These are phyloP conservation scores for Botrytis tulipae DNA, from an alignment of 2,329 filamentous ascomycete genomes.

Conservation along the genomic window DNA sequence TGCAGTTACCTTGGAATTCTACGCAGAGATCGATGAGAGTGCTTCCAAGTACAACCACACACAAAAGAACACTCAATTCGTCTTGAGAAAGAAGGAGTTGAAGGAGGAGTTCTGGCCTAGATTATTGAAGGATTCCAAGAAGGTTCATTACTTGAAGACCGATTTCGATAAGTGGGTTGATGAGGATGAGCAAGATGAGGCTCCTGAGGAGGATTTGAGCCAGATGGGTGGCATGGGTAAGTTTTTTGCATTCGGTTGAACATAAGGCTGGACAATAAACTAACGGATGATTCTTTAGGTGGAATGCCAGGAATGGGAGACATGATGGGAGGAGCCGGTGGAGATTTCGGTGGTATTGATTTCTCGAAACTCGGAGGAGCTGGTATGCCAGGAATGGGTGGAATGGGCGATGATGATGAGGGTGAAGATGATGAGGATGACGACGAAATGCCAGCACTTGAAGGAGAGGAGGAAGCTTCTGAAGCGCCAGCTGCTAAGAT, in stretches of 20 bases:
- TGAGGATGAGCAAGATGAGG: constrained; percentile 85
- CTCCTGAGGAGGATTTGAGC: constrained; percentile 71
- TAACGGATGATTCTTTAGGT: constrained; percentile 13
- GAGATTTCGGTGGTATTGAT: constrained; percentile 83
- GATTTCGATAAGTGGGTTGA: constrained; percentile 79
- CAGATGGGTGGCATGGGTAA: constrained; percentile 63
- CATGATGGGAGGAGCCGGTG: constrained; percentile 47
- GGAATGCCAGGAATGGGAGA: constrained; percentile 35
- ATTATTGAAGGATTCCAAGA: constrained; percentile 85
- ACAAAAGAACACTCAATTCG: constrained; percentile 80
- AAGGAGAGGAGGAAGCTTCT: constrained; percentile 55
- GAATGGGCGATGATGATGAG: constrained; percentile 52
- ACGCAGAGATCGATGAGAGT: constrained; percentile 80
- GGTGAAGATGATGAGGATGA: constrained; percentile 54
- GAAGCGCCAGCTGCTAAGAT: constrained; percentile 42
- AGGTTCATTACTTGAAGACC: constrained; percentile 94
- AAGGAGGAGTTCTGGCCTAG: constrained; percentile 95
- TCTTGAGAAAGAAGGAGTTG: constrained; percentile 95
- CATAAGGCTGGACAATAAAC: neutral
- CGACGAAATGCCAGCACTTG: constrained; percentile 83
- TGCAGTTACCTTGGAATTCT: constrained; percentile 83
- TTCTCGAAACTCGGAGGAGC: constrained; percentile 84
- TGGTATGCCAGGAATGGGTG: constrained; percentile 41
- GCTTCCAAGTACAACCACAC: constrained; percentile 88
- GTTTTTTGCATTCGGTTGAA: neutral